These are phyloP conservation scores for Penicillium longicatenatum DNA, from an alignment of 495 filamentous ascomycete genomes.

Conservation along the genomic window DNA sequence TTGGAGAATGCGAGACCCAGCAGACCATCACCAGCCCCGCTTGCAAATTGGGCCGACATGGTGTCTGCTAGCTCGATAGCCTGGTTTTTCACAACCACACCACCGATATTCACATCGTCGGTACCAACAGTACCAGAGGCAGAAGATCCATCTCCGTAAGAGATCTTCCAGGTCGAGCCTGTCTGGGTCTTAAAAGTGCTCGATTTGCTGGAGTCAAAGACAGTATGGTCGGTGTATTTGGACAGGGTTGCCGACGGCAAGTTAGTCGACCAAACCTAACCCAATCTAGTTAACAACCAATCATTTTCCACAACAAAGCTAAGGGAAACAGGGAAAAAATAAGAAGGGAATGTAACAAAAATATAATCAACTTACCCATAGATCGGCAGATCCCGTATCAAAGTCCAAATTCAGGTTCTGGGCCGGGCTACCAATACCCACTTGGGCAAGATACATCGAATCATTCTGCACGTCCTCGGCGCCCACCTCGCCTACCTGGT, in stretches of 20 bases:
- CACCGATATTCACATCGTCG: conserved; percentile 68
- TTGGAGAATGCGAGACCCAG: conserved; percentile 69
- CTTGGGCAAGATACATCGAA: conserved; percentile 65
- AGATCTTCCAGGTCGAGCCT: conserved; percentile 65
- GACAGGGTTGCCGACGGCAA: conserved; percentile 43
- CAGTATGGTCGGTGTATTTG: conserved; percentile 46
- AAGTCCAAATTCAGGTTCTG: conserved; percentile 71
- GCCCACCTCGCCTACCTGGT: conserved; percentile 56
- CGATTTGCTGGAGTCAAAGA: conserved; percentile 60
- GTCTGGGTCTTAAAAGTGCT: conserved; percentile 57
- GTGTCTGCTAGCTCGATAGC: conserved; percentile 67
- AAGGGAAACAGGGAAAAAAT: background rate
- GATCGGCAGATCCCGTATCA: conserved; percentile 76
- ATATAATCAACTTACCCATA: conserved; percentile 61
- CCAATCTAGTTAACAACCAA: background rate
- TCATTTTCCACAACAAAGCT: background rate
- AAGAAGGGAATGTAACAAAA: background rate
- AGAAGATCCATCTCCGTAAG: conserved; percentile 71
- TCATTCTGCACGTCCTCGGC: conserved; percentile 80
- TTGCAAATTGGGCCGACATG: conserved; percentile 62
- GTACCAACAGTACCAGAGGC: conserved; percentile 72
- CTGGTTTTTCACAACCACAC: conserved; percentile 67
- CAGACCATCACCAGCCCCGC: conserved; percentile 67
- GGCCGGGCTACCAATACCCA: conserved; percentile 67
- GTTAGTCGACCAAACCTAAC: conserved; percentile 63